phyloP scores from a whole-genome alignment of 768 basidiomycete genomes.

The Calocybe gangraenosa region DNA sequence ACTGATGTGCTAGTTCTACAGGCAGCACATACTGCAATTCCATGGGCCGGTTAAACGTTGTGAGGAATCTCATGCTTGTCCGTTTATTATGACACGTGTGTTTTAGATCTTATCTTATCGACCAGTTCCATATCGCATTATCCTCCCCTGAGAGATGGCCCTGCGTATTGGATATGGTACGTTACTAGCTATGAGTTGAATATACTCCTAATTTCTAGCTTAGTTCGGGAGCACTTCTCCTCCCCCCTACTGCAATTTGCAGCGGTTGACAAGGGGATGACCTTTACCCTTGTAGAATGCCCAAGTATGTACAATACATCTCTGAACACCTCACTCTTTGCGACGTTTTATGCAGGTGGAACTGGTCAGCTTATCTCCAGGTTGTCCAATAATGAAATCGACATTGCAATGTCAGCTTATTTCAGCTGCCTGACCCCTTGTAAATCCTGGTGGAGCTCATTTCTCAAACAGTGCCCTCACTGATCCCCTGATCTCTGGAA shows the following conservation, averaged over 20 bases:
- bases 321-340: neutral
- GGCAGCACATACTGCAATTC: no score
- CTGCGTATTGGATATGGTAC: constrained; percentile 48
- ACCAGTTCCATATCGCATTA: no score
- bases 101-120: constrained; percentile 12
- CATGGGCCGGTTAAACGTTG: no score
- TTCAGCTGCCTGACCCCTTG: no score
- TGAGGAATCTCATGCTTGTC: no score
- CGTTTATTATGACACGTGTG: no score
- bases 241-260: constrained; percentile 88
- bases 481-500: constrained; percentile 86
- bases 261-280: constrained; percentile 58
- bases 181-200: neutral
- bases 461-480: constrained; percentile 66
- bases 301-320: constrained; percentile 52
- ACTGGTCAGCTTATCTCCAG: constrained; percentile 81
- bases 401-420: constrained; percentile 72
- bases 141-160: constrained; percentile 29
- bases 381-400: constrained; percentile 72
- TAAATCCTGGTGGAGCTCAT: no score
- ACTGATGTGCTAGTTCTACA: no score
- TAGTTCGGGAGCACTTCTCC: constrained; percentile 88
- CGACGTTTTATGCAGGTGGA: constrained; percentile 50
- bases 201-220: neutral
- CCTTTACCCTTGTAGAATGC: constrained; percentile 85